Conservation (phyloP, 345 rosid genomes). For the Brassica juncea region DNA sequence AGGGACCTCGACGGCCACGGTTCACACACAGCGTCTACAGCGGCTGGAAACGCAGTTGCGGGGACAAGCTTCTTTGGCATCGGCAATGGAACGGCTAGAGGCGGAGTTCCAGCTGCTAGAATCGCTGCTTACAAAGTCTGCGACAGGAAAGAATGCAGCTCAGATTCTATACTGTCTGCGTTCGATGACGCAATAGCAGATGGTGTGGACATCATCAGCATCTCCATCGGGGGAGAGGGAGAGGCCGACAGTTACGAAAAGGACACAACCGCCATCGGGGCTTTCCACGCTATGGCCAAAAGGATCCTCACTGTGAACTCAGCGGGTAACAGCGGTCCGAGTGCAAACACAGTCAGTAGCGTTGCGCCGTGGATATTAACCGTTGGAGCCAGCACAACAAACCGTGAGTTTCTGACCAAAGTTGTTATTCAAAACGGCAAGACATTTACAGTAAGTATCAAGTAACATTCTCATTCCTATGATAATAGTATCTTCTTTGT, state of each 20-base stretch:
- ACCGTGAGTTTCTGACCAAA: slow-evolving; percentile 43
- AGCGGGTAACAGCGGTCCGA: slow-evolving; percentile 44
- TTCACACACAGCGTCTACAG: slow-evolving; percentile 58
- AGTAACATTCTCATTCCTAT: neutral
- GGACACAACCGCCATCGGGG: slow-evolving; percentile 44
- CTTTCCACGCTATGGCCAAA: slow-evolving; percentile 55
- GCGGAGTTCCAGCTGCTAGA: slow-evolving; percentile 57
- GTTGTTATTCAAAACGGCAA: slow-evolving; percentile 47
- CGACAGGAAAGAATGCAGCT: accelerated
- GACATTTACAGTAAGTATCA: slow-evolving; percentile 41
- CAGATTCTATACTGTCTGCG: slow-evolving; percentile 35
- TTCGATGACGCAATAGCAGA: slow-evolving; percentile 75
- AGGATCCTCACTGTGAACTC: slow-evolving; percentile 50
- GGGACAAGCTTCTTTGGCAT: slow-evolving; percentile 45
- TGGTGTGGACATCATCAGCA: slow-evolving; percentile 51
- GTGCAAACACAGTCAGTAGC: accelerated
- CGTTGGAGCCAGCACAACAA: slow-evolving; percentile 52
- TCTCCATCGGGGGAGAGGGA: slow-evolving; percentile 8
- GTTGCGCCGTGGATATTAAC: slow-evolving; percentile 55
- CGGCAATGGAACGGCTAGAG: slow-evolving; percentile 52
- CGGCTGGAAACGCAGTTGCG: slow-evolving; percentile 46
- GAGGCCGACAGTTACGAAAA: accelerated
- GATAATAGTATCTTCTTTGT: neutral
- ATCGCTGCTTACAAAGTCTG: slow-evolving; percentile 54
- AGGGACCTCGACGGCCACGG: slow-evolving; percentile 50